Evolutionary conservation across 208 protist species (phyloP).

Genomic region (Trypanosoma theileri): DNA sequence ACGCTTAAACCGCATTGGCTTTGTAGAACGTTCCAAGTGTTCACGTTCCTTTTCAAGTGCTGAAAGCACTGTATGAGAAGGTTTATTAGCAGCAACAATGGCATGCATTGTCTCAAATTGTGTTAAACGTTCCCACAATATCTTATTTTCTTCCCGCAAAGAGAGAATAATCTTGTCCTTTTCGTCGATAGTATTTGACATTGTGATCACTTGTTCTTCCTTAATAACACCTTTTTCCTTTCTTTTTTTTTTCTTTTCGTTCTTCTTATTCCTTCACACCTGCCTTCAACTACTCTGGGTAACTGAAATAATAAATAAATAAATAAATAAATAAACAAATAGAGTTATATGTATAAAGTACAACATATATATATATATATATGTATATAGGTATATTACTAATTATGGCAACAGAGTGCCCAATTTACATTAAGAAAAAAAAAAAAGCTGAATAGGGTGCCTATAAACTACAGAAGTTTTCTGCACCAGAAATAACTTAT

Average conservation of each 20-base stretch:
- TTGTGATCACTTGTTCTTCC: neutral
- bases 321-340: too few species aligned
- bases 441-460: too few species aligned
- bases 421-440: too few species aligned
- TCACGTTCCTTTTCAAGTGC: slow-evolving; percentile 57
- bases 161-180: slow-evolving; percentile 29
- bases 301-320: too few species aligned
- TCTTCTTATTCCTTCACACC: neutral
- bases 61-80: slow-evolving; percentile 42
- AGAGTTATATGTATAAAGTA: too few species aligned
- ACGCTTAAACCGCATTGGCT: slow-evolving; percentile 39
- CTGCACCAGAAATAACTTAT: too few species aligned
- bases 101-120: slow-evolving; percentile 59
- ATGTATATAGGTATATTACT: too few species aligned
- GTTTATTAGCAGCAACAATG: slow-evolving; percentile 43
- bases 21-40: slow-evolving; percentile 41
- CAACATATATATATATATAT: too few species aligned
- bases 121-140: slow-evolving; percentile 43
- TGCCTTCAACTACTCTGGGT: neutral
- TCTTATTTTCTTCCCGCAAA: slow-evolving; percentile 50
- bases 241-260: neutral
- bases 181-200: neutral
- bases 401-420: too few species aligned
- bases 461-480: too few species aligned
- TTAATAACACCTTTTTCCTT: neutral